phyloP scores from a whole-genome alignment of 179 eudicot genomes.

The Amaranthus tricolor region DNA sequence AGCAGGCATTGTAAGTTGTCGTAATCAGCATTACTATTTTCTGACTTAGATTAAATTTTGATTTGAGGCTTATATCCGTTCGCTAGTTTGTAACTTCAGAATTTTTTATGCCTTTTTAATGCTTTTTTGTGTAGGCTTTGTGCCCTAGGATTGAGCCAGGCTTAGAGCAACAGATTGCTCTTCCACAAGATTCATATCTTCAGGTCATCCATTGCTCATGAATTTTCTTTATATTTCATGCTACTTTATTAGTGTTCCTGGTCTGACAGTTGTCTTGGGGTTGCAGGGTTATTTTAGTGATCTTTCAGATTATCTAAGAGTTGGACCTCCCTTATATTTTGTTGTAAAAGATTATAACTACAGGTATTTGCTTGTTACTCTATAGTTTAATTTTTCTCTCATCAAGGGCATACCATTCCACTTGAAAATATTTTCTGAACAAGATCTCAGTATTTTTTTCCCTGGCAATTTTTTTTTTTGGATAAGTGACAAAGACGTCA shows the following conservation, averaged over 20 bases:
- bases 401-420: not conserved
- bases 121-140: conserved; percentile 51
- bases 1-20: conserved; percentile 81
- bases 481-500: not conserved
- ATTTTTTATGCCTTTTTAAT: not conserved
- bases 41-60: conserved; percentile 10
- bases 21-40: conserved; percentile 1
- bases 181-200: conserved; percentile 95
- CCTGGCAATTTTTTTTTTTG: too few relatives aligned
- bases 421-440: not conserved
- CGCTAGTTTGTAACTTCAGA: not conserved
- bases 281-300: conserved; percentile 79
- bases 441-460: not conserved
- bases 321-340: conserved; percentile 93
- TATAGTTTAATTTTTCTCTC: not conserved
- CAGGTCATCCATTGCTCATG: conserved; percentile 53
- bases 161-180: conserved; percentile 92
- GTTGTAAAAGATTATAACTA: conserved; percentile 88
- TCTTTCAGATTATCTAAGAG: conserved; percentile 73
- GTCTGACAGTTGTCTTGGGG: conserved; percentile 13
- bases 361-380: conserved; percentile 46
- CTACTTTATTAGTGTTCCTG: conserved; percentile 6
- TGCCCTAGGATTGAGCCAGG: conserved; percentile 92
- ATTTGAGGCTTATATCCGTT: not conserved
- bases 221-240: conserved; percentile 10